Evolutionary conservation across 78 protist species (phyloP), one percentile per base, ranked within the genome.

Genomic region (Anaeramoeba flamelloides): DNA sequence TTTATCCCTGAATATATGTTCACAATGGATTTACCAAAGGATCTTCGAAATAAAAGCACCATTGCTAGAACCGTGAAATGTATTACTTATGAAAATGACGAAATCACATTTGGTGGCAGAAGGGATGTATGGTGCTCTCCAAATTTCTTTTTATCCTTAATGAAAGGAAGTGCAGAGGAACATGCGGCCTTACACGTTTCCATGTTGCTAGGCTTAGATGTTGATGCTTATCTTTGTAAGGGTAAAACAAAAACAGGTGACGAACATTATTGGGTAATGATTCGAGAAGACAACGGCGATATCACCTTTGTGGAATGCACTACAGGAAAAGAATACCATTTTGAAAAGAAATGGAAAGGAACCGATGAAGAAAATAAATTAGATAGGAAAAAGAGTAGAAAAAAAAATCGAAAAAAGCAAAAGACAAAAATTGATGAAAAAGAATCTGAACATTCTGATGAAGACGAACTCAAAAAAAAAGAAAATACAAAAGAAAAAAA

Each of bases 81-180:
- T 32, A 77, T 82, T 36, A 4, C 81, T 34, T 82, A 36, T 26
- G 84, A 40, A n/a, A 31, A 34, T n/a, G 85, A 82, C 85, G 69
- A 2, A n/a, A 2, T 1, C 22, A 2, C 81, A 3, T 82, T 82
- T 74, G 38, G 40, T 3, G 85, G 81, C 22, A 2, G 2, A 53
- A 81, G 31, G 30, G 77, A 76, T n/a, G 82, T 77, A 1, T 83
- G 80, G 78, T 65, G 8, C 65, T n/a, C 76, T 37, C 85, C 86
- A 38, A 2, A 32, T 36, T 79, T 39, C 83, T 38, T 83, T 36
- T 26, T 83, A 81, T 31, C 3, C 40, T 8, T 83, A 41, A 39
- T 36, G 32, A 83, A 83, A 77, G 86, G 86, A 31, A 78, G 76
- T 40, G 74, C 82, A 36, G 82, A 83, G 74, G 86, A 83, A 74